Percentiles rank a stretch among this genome's conserved stretches.
Conservation (phyloP, 2,329 filamentous ascomycete genomes). For the Aspergillaceae sp. region DNA sequence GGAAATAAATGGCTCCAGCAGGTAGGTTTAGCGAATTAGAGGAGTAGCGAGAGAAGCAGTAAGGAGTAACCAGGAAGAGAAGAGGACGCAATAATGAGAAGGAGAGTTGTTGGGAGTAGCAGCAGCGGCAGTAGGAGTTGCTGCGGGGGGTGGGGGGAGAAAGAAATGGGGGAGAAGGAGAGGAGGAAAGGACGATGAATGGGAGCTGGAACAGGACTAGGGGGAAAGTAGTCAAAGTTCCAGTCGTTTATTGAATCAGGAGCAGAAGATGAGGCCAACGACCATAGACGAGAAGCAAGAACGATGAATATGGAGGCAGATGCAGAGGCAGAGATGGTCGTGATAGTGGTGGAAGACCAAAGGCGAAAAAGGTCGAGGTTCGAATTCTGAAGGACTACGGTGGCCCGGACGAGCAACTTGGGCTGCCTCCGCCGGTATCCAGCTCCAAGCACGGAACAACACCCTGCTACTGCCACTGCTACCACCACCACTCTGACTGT, state of each 20-base stretch:
- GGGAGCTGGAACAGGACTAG: neutral
- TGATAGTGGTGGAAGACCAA: constrained; percentile 3
- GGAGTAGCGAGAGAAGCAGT: too few species aligned
- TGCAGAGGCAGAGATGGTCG: neutral
- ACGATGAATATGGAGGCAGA: neutral
- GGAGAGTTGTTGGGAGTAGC: too few species aligned
- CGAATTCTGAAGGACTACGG: constrained; percentile 13
- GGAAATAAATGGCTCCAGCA: constrained; percentile 1
- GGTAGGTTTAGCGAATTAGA: too few species aligned
- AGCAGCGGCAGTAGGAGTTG: neutral
- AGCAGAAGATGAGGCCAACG: neutral
- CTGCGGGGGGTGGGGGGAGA: constrained; percentile 1
- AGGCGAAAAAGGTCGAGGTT: constrained; percentile 14
- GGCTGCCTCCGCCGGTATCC: constrained; percentile 1
- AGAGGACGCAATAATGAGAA: too few species aligned
- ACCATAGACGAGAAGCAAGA: neutral
- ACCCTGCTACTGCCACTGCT: too few species aligned
- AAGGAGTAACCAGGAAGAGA: too few species aligned
- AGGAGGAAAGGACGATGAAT: neutral
- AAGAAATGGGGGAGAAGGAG: constrained; percentile 8
- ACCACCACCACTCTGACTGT: neutral
- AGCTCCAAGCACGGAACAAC: neutral
- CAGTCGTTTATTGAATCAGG: too few species aligned
- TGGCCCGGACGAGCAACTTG: constrained; percentile 10
- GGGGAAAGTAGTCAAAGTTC: too few species aligned